These are phyloP conservation scores for Tuber aestivum DNA, from an alignment of 495 filamentous ascomycete genomes.

Conservation along the genomic window DNA sequence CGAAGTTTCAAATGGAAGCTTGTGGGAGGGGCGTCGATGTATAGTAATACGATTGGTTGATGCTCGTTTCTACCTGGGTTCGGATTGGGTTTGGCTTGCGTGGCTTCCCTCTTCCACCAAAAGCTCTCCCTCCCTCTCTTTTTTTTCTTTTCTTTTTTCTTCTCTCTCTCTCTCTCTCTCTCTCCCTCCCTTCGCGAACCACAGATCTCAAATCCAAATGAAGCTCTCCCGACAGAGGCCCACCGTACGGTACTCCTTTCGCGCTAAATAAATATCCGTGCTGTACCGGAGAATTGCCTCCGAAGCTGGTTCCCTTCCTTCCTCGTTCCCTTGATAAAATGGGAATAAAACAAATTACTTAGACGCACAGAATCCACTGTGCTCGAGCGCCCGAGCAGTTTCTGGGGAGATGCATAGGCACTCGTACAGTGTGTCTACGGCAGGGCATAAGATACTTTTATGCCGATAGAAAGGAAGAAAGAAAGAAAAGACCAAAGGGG, in stretches of 20 bases:
- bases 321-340: neutral
- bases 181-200: neutral
- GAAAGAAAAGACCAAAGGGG: too few relatives aligned
- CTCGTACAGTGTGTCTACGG: neutral
- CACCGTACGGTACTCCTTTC: neutral
- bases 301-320: neutral
- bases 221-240: neutral
- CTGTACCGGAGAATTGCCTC: neutral
- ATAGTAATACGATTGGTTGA: neutral
- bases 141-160: neutral
- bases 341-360: neutral
- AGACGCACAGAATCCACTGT: neutral
- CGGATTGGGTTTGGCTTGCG: neutral
- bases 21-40: neutral
- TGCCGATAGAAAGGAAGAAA: neutral
- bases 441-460: neutral
- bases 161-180: too few relatives aligned
- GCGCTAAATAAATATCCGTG: neutral
- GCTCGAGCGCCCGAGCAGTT: too few relatives aligned
- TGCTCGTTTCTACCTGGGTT: neutral
- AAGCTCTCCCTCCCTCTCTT: neutral
- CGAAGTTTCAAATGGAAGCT: constrained; percentile 1
- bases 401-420: neutral
- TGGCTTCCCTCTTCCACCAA: neutral
- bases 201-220: neutral